Base-by-base conservation (phyloP, 2,329 filamentous ascomycete genomes). In the Colletotrichum cereale region DNA sequence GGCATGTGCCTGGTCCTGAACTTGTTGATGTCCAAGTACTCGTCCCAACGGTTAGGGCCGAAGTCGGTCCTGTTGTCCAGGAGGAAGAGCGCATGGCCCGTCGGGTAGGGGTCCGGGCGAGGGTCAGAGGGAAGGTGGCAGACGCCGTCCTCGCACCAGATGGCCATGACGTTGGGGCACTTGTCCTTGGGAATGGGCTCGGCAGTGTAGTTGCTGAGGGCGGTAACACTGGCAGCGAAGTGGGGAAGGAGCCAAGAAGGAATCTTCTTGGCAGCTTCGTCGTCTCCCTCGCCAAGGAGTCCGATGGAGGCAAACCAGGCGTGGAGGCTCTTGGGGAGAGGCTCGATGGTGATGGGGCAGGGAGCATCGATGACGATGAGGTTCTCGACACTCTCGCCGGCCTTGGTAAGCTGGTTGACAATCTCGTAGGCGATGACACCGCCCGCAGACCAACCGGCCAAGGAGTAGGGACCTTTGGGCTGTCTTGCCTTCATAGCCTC, bases 401-500 rank as follows among this genome's bases (percentile, higher is more conserved):
- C 85, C 73, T 86, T 85, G 69, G 85, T 85, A 21, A 93, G 84
- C 73, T 91, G 88, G 65, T 87, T 86, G 21, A 89, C 87, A 12
- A 90, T 89, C 75, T 92, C 90, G 76, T 89, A 93, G 52, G 92
- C 91, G 71, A 91, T 90, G 58, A 93, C 91, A 44, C 92, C 92
- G 34, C 92, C 93, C 1, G 91, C 92, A n/a, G 89, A 93, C 92
- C 92, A 95, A 31, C 93, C 93, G 21, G 89, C 88, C 1, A 94
- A 81, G 62, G 87, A 86, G 80, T 93, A 93, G 0, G 91, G 90
- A 0, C 92, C 92, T 29, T 84, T 77, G 3, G 91, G 89, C 80
- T 94, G 92, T 62, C 91, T 90, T 6, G 89, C 88, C 80, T 90
- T 91, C 80, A 94, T 92, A 81, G 94, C 78, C 69, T 16, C 72